Base-by-base conservation (phyloP, 2,329 filamentous ascomycete genomes). In the Metarhizium rileyi region DNA sequence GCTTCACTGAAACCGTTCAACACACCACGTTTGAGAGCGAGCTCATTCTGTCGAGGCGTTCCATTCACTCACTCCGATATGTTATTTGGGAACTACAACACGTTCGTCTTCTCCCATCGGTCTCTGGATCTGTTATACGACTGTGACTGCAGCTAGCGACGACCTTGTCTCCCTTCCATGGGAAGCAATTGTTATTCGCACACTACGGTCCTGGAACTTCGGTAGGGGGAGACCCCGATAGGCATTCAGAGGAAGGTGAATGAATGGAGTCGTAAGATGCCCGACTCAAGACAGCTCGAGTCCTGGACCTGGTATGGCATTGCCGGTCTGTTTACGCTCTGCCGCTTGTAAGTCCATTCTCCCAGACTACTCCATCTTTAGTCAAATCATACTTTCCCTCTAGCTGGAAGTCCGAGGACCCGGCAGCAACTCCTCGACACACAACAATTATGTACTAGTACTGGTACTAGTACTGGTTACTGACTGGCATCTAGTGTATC, bases 231-330 rank as follows among this genome's bases (percentile, higher is more conserved):
- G 23, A 22, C 16, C 5, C 1, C 9, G 22, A 42, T 42, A 42
- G 22, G 25, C 20, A 9, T 14, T 2, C 2, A n/a, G 2, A 7
- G n/a, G 16, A 33, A 9, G 12, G 46, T n/a, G 18, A n/a, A 22
- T 26, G 30, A 5, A 16, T 18, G 35, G 40, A 28, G 12, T 35
- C 10, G 12, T 6, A 45, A 38, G 18, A 49, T 49, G 47, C 23
- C 42, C 20, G 42, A 41, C 25, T 25, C 42, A 18, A 43, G 43
- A 42, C 30, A 44, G 5, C 27, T 46, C 10, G 48, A 50, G 44
- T 35, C 48, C 27, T 50, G 48, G 48, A 46, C 48, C 7, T 50
- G 48, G 44, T 50, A 46, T 46, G 36, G 48, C 48, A 42, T 50
- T 8, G 48, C 49, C 44, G 44, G 44, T 40, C 44, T 50, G 4